Evolutionary conservation across 2,329 filamentous ascomycete genomes (phyloP), one percentile per base, ranked within the genome.

Genomic region (Beauveria pseudobassiana): DNA sequence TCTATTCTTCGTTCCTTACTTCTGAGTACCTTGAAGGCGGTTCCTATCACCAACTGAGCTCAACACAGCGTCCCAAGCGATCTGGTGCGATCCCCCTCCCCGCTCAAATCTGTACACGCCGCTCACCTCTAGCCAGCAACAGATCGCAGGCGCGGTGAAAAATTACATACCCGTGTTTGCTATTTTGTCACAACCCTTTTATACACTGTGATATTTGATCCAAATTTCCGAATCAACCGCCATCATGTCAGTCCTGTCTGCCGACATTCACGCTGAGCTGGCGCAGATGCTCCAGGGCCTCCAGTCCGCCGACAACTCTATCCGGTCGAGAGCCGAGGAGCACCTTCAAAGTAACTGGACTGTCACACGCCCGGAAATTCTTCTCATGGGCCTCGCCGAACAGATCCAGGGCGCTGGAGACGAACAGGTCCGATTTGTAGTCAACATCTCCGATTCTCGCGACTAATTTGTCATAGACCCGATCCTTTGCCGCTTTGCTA

Each of bases 361-460:
- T 42, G 79, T 80, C 64, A 82, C 85, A 62, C 85, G 89, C 64
- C 93, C 95, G 42, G 93, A 97, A 70, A 83, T 96, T 68, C 81
- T 98, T 68, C 79, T 99, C 72, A 95, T 98, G 89, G 95, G 93
- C 66, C 80, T 99, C 69, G 93, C 89, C 46, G 95, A 98, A 78
- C 93, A 98, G 77, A 87, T 96, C 68, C 87, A 90, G 70, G 86
- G 83, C 66, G 86, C 89, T n/a, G 84, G 85, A 67, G 87, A 93
- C 71, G 80, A 85, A 67, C 81, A 84, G 63, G 91, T 95, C 82
- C 59, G 75, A 68, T 62, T 45, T 56, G 48, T 53, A 30, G 14
- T 38, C 40, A 28, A 26, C 28, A 55, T 8, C 57, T 38, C 61
- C 64, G 40, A 46, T 30, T 46, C 26, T 49, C 48, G 49, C 28